Base-by-base conservation (phyloP, 768 basidiomycete species). In the Lentinula lateritia region DNA sequence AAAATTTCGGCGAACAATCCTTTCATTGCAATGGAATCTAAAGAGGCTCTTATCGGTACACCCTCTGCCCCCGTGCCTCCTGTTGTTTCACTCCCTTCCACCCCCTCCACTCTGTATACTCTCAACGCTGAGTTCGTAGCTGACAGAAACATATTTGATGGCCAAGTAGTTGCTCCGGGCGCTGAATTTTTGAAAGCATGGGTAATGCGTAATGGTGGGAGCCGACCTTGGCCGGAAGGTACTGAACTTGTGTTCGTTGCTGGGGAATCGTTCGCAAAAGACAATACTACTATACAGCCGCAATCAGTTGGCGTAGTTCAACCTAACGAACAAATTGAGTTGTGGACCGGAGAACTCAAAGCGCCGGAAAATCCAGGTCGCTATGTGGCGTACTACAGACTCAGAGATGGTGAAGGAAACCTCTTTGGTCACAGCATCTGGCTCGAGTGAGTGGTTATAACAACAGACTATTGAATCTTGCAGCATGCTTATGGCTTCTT, bases 131-230 rank as follows among this genome's bases (percentile, higher is more conserved):
- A 74, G 5, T 87, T 87, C 63, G 62, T 92, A 6, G 77, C 78
- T 39, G 88, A 93, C 68, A 78, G 86, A 43, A 92, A 89, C 38
- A 86, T 91, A 54, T 76, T 82, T 4, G 87, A 89, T 65, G 92
- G 91, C 0, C 89, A 92, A 66, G 72, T 78, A 23, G 89, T 93
- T 69, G 90, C 90, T 35, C 86, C 90, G 6, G 92, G 92, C 38
- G 90, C 90, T 0, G 90, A 90, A 69, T 95, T 94, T 67, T 82
- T 92, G 60, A 94, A 93, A 73, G 85, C 84, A 20, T 95, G 92
- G 92, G 77, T 79, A 60, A 80, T 93, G 77, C 63, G 78, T 35
- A 95, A 95, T 66, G 81, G 81, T 65, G 87, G 91, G 15, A 68
- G 66, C 13, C 59, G 70, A 5, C 79, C 84, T 18, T 94, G 91